Evolutionary conservation across 345 rosid species (phyloP).

Genomic region (Alliaria petiolata): DNA sequence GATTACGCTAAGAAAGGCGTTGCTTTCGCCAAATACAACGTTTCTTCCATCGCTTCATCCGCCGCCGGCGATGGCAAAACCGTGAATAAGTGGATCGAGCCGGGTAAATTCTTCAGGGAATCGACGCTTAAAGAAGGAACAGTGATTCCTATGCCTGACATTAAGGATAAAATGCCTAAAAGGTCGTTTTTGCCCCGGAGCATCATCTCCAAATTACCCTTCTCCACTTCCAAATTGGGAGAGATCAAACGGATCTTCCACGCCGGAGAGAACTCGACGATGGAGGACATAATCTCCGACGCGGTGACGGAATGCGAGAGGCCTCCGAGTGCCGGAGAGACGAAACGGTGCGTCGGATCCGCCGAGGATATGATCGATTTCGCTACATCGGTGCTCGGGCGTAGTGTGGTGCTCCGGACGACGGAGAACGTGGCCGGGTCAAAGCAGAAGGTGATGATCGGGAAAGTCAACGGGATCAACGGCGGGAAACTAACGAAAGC

Average conservation of each 20-base stretch:
- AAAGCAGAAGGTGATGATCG: slow-evolving; percentile 47
- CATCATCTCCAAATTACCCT: slow-evolving; percentile 55
- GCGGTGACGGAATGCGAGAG: slow-evolving; percentile 66
- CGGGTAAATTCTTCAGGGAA: slow-evolving; percentile 86
- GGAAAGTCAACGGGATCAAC: slow-evolving; percentile 56
- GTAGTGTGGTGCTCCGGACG: slow-evolving; percentile 45
- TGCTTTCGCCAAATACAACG: slow-evolving; percentile 46
- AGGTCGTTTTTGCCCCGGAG: slow-evolving; percentile 80
- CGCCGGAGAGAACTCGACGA: slow-evolving; percentile 59
- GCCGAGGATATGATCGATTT: slow-evolving; percentile 84
- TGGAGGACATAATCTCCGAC: slow-evolving; percentile 48
- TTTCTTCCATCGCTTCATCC: not conserved
- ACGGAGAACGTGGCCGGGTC: slow-evolving; percentile 59
- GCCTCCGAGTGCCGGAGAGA: slow-evolving; percentile 64
- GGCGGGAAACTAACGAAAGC: slow-evolving; percentile 63
- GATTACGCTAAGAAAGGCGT: slow-evolving; percentile 44
- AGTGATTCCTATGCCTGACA: slow-evolving; percentile 77
- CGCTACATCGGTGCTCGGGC: slow-evolving; percentile 59
- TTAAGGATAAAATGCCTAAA: slow-evolving; percentile 77
- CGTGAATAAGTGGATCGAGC: slow-evolving; percentile 70
- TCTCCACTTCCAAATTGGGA: slow-evolving; percentile 40
- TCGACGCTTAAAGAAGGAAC: slow-evolving; percentile 50
- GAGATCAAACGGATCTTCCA: slow-evolving; percentile 48
- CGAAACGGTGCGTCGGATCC: slow-evolving; percentile 69
- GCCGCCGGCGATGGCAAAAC: slow-evolving; percentile 35